These are phyloP conservation scores for Schizosaccharomyces osmophilus DNA, from an alignment of 805 yeast species.

Conservation along the genomic window DNA sequence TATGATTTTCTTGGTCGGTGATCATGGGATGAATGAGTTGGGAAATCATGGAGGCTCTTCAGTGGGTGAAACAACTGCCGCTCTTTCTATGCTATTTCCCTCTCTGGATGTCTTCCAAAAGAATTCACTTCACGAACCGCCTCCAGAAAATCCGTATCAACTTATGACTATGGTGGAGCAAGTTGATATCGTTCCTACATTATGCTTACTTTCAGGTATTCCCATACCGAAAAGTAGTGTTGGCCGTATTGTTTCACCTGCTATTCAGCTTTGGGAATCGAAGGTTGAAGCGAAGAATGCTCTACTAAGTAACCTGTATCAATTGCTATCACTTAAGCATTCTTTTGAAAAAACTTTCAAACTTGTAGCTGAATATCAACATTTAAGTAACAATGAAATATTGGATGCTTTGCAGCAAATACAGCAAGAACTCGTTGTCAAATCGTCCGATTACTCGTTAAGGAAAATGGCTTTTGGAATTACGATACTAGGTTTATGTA, in stretches of 20 bases:
- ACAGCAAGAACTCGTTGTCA: not conserved
- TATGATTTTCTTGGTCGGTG: slow-evolving; percentile 58
- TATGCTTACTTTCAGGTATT: slow-evolving; percentile 52
- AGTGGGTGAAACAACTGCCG: slow-evolving; percentile 76
- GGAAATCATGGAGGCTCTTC: slow-evolving; percentile 97
- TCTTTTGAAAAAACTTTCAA: not conserved
- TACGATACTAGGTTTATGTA: not conserved
- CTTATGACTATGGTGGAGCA: slow-evolving; percentile 30
- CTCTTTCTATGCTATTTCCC: slow-evolving; percentile 42
- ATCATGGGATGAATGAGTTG: slow-evolving; percentile 80
- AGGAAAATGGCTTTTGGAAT: not conserved
- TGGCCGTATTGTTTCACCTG: slow-evolving; percentile 21
- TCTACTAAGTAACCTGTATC: not conserved
- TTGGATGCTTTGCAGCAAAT: not conserved
- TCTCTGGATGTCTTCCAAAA: slow-evolving; percentile 6
- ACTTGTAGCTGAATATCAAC: not conserved
- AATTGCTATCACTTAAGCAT: not conserved
- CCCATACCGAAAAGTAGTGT: slow-evolving; percentile 81
- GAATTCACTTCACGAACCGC: slow-evolving; percentile 4
- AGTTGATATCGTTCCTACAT: slow-evolving; percentile 74
- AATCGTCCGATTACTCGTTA: not conserved
- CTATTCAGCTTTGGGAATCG: not conserved
- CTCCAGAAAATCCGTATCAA: slow-evolving; percentile 21
- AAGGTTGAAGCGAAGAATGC: not conserved
- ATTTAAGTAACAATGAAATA: not conserved